phyloP scores from a whole-genome alignment of 805 yeast species.

The Pichia nakasei region DNA sequence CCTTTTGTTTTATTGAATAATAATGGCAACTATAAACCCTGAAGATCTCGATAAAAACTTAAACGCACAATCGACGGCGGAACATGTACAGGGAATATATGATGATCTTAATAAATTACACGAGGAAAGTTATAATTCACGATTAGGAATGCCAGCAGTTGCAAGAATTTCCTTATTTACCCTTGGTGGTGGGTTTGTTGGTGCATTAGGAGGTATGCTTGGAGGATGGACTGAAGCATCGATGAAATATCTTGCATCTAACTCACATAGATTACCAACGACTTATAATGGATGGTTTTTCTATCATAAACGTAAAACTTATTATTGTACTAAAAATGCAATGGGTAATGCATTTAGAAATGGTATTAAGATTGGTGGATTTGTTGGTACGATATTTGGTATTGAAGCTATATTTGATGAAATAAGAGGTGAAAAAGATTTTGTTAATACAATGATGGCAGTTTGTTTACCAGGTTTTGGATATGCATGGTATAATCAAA shows the following conservation, averaged over 20 bases:
- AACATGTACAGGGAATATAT: conserved; percentile 9
- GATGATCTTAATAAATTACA: conserved; percentile 11
- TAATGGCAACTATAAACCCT: conserved; percentile 11
- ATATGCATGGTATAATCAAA: conserved; percentile 38
- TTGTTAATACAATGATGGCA: conserved; percentile 53
- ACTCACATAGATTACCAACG: conserved; percentile 72
- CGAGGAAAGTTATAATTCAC: conserved; percentile 10
- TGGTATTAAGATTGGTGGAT: conserved; percentile 33
- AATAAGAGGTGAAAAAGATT: conserved; percentile 42
- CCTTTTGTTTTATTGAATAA: too few species aligned
- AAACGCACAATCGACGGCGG: conserved; percentile 9
- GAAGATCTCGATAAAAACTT: conserved; percentile 12
- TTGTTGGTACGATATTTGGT: conserved; percentile 45
- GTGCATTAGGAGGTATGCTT: conserved; percentile 48
- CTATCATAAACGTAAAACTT: conserved; percentile 76
- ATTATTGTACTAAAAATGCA: conserved; percentile 56
- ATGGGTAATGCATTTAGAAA: conserved; percentile 38
- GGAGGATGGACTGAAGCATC: conserved; percentile 50
- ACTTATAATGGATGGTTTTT: conserved; percentile 83
- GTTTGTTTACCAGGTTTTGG: conserved; percentile 42
- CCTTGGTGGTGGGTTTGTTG: conserved; percentile 32
- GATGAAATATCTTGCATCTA: conserved; percentile 61
- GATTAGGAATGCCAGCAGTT: conserved; percentile 43
- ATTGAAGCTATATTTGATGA: conserved; percentile 56
- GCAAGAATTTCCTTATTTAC: conserved; percentile 38